Conservation (phyloP, 2,329 filamentous ascomycete species). For the Cercospora canescens region DNA sequence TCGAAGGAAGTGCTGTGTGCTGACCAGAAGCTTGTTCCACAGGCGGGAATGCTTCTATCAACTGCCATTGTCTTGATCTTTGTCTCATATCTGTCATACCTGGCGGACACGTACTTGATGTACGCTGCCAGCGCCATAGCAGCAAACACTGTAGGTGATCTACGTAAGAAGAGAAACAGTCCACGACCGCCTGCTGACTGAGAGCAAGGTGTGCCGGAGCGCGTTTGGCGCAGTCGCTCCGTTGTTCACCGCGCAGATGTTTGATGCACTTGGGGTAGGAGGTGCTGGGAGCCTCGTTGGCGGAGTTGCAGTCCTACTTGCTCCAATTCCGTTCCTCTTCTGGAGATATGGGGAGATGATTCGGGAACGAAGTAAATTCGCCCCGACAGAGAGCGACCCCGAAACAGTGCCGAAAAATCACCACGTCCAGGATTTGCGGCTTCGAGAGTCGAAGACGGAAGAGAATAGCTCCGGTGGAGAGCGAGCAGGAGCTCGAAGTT, state of each 20-base stretch:
- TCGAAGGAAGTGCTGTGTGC: background rate
- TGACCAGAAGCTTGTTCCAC: constrained; percentile 39
- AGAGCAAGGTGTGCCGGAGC: constrained; percentile 27
- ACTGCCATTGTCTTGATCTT: constrained; percentile 49
- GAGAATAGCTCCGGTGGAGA: background rate
- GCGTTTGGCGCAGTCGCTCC: constrained; percentile 33
- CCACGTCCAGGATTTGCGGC: background rate
- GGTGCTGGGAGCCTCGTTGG: constrained; percentile 43
- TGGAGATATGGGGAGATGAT: constrained; percentile 19
- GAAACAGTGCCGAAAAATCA: background rate
- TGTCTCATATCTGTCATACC: constrained; percentile 55
- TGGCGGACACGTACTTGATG: constrained; percentile 53
- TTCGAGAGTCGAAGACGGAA: background rate
- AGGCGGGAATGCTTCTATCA: constrained; percentile 44
- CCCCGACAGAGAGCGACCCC: constrained; percentile 12
- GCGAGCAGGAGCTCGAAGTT: background rate
- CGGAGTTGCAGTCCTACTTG: constrained; percentile 42
- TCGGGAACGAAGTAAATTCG: constrained; percentile 18
- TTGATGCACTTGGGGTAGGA: constrained; percentile 33
- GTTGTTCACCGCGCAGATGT: constrained; percentile 36
- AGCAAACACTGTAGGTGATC: constrained; percentile 21
- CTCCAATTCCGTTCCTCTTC: constrained; percentile 33
- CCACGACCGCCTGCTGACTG: constrained; percentile 8
- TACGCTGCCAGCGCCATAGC: constrained; percentile 35
- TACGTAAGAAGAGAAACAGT: background rate